Percentiles rank a stretch among this genome's conserved stretches.
phyloP scores from a whole-genome alignment of 148 eudicot genomes.

The Dianthus caryophyllus region DNA sequence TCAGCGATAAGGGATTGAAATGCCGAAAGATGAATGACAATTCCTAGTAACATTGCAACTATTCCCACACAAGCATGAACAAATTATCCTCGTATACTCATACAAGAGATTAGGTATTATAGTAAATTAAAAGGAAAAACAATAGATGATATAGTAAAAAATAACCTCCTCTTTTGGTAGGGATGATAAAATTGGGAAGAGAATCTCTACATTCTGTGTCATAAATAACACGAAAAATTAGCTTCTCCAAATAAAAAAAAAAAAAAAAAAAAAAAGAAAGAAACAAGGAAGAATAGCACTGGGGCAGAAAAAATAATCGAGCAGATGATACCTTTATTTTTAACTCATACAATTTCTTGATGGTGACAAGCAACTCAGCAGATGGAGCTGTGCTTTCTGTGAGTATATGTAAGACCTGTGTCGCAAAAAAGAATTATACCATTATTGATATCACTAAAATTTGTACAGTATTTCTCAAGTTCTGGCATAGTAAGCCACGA shows the following conservation, averaged over 20 bases:
- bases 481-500: conserved; percentile 3
- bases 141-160: not conserved
- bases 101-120: too few relatives aligned
- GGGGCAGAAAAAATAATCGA: not conserved
- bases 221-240: conserved; percentile 19
- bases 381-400: conserved; percentile 89
- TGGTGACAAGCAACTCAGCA: conserved; percentile 53
- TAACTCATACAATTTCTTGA: conserved; percentile 62
- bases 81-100: not conserved
- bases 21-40: not conserved
- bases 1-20: not conserved
- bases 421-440: conserved; percentile 7
- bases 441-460: not conserved
- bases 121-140: not conserved
- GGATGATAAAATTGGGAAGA: conserved; percentile 70
- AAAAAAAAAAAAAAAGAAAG: too few relatives aligned
- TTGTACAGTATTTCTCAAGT: conserved; percentile 12
- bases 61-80: not conserved
- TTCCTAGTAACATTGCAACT: not conserved
- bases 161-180: conserved; percentile 85
- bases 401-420: conserved; percentile 81
- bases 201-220: conserved; percentile 78
- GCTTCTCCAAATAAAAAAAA: not conserved
- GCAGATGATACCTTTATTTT: conserved; percentile 48
- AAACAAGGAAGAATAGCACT: not conserved